phyloP scores from a whole-genome alignment of 1,284 basidiomycete species.

The Trichosporon sp. region DNA sequence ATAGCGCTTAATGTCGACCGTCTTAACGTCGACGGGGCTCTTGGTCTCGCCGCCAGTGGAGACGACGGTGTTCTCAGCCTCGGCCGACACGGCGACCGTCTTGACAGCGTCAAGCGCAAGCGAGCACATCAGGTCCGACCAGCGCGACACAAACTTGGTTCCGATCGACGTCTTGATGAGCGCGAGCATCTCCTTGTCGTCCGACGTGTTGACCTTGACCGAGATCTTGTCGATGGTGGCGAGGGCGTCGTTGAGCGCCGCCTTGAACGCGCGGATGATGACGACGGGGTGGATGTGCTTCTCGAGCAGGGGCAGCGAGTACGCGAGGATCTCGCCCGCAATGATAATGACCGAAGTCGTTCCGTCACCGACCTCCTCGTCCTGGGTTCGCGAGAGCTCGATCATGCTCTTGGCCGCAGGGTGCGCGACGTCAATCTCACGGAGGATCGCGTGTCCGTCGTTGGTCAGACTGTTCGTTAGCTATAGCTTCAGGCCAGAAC shows the following conservation, averaged over 20 bases:
- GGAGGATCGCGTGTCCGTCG: slow-evolving; percentile 94
- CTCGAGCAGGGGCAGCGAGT: slow-evolving; percentile 68
- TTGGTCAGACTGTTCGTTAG: slow-evolving; percentile 75
- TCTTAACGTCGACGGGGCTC: slow-evolving; percentile 64
- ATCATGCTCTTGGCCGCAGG: slow-evolving; percentile 99
- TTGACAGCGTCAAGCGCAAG: slow-evolving; percentile 91
- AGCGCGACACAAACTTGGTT: slow-evolving; percentile 96
- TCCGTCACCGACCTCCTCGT: slow-evolving; percentile 97
- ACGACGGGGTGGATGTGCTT: slow-evolving; percentile 98
- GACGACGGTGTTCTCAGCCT: slow-evolving; percentile 53
- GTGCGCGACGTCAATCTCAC: slow-evolving; percentile 97
- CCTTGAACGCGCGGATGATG: slow-evolving; percentile 97
- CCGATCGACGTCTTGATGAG: slow-evolving; percentile 99
- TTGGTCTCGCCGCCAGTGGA: slow-evolving; percentile 56
- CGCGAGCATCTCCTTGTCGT: slow-evolving; percentile 89
- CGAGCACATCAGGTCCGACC: slow-evolving; percentile 96
- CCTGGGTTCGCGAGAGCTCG: slow-evolving; percentile 91
- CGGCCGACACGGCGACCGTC: slow-evolving; percentile 67
- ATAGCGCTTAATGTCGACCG: slow-evolving; percentile 97
- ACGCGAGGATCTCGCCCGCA: slow-evolving; percentile 46
- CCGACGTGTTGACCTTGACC: slow-evolving; percentile 81
- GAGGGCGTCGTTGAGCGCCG: slow-evolving; percentile 87
- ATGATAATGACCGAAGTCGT: slow-evolving; percentile 95
- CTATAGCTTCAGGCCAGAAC: background rate
- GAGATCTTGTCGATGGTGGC: slow-evolving; percentile 76